Conservation (phyloP, 2,329 filamentous ascomycete genomes). For the Ophiostoma quercus region DNA sequence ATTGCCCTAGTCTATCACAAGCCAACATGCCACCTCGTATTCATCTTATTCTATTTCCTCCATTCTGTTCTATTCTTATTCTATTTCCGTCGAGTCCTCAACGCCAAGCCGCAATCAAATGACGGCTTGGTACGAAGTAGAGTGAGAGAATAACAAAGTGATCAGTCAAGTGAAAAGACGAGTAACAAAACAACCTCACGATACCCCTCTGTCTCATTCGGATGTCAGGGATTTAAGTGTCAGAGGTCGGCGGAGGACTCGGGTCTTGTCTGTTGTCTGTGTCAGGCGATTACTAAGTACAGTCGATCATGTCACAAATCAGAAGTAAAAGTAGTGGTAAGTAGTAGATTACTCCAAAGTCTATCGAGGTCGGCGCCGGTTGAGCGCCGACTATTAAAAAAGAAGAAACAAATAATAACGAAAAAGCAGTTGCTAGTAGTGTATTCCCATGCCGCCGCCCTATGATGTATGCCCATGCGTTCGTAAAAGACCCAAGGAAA, state of each 20-base stretch:
- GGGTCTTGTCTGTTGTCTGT: neutral
- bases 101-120: conserved; percentile 1
- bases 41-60: neutral
- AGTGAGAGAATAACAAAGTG: neutral
- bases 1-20: too few species aligned
- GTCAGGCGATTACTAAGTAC: neutral
- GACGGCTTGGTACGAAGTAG: too few species aligned
- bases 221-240: neutral
- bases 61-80: neutral
- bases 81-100: neutral
- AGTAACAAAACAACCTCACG: neutral
- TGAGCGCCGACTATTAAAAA: neutral
- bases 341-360: conserved; percentile 1
- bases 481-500: conserved; percentile 15
- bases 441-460: conserved; percentile 17
- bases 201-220: conserved; percentile 13
- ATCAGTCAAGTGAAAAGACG: neutral
- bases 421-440: conserved; percentile 16
- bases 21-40: neutral
- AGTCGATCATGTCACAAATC: too few species aligned
- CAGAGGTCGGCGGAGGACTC: neutral
- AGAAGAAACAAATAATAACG: neutral
- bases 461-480: conserved; percentile 13
- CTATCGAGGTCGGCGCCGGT: conserved; percentile 7
- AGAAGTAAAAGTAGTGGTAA: neutral